Conservation (phyloP, 768 basidiomycete genomes). For the Lactarius akahatsu region DNA sequence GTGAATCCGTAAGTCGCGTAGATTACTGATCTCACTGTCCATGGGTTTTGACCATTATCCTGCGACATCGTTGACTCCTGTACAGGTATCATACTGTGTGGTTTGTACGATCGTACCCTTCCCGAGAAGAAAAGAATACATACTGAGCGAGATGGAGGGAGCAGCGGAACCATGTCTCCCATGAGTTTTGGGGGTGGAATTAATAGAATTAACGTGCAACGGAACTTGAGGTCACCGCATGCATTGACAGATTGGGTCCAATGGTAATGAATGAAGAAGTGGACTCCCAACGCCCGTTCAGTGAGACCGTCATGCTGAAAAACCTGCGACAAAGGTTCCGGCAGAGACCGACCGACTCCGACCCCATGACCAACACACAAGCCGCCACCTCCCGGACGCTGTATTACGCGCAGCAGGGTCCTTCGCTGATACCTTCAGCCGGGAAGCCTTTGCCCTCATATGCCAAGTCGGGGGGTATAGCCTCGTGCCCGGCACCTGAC, state of each 20-base stretch:
- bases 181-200: not conserved
- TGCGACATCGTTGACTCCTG: not conserved
- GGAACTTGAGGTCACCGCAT: too few species aligned
- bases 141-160: not conserved
- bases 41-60: not conserved
- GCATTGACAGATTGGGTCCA: not conserved
- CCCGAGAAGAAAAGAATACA: not conserved
- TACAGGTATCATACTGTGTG: too few species aligned
- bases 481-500: not conserved
- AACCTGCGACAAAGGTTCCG: not conserved
- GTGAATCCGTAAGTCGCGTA: too few species aligned
- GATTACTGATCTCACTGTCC: not conserved
- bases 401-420: not conserved
- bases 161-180: not conserved
- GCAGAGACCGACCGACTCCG: not conserved
- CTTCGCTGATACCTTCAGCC: not conserved
- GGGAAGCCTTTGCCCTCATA: not conserved
- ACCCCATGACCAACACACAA: not conserved
- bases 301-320: not conserved
- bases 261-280: not conserved
- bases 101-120: not conserved
- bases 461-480: not conserved
- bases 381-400: not conserved
- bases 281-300: not conserved
- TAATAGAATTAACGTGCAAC: not conserved